These are phyloP conservation scores for Fomitopsis schrenkii DNA, from an alignment of 1,284 basidiomycete genomes.

Conservation along the genomic window DNA sequence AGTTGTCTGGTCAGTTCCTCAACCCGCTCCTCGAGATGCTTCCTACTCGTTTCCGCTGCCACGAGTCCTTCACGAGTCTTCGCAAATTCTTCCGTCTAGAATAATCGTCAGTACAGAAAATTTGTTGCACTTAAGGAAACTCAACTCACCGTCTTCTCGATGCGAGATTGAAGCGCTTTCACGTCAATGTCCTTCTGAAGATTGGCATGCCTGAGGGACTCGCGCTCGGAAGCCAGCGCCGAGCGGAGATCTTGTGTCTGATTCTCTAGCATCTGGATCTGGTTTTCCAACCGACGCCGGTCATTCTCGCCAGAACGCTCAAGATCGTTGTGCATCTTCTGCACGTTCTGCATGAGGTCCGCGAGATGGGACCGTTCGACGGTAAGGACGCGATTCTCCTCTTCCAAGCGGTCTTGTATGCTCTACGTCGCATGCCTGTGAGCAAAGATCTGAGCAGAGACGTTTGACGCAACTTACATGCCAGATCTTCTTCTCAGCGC, in stretches of 20 bases:
- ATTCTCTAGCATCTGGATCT: conserved; percentile 73
- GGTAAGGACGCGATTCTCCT: conserved; percentile 79
- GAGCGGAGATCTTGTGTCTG: conserved; percentile 77
- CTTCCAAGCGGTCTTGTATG: conserved; percentile 73
- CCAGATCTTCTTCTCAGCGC: conserved; percentile 91
- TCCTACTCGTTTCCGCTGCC: conserved; percentile 76
- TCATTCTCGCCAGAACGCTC: conserved; percentile 82
- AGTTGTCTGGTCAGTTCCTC: conserved; percentile 69
- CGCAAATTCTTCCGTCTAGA: conserved; percentile 59
- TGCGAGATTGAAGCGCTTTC: conserved; percentile 68
- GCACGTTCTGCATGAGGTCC: conserved; percentile 84
- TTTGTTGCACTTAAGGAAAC: not conserved
- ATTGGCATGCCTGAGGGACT: conserved; percentile 65
- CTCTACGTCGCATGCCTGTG: conserved; percentile 37
- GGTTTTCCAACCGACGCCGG: conserved; percentile 73
- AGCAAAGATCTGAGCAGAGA: not conserved
- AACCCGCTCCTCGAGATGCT: conserved; percentile 75
- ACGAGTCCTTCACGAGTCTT: conserved; percentile 72
- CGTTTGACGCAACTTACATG: conserved; percentile 50
- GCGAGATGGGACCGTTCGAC: conserved; percentile 82
- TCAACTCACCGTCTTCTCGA: conserved; percentile 69
- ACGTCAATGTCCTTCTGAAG: conserved; percentile 80
- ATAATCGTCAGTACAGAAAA: not conserved
- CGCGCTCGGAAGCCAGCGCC: conserved; percentile 79
- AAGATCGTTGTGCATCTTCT: conserved; percentile 85